These are phyloP conservation scores for Choanephora cucurbitarum DNA, from an alignment of 371 early-diverging fungal species.

Conservation along the genomic window DNA sequence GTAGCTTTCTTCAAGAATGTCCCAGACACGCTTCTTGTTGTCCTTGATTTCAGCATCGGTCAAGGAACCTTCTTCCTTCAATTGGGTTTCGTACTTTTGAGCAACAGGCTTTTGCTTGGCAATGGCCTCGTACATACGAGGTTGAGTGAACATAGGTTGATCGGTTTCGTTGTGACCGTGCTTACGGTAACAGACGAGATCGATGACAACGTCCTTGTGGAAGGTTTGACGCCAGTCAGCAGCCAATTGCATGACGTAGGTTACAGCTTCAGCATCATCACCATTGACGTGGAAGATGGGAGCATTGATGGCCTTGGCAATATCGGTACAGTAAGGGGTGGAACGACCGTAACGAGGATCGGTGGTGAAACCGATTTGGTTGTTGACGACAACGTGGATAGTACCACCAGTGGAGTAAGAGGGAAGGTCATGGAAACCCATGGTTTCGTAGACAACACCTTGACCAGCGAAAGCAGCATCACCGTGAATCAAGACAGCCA, in stretches of 20 bases:
- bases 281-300: conserved; percentile 98
- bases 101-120: conserved; percentile 80
- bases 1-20: conserved; percentile 89
- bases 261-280: conserved; percentile 96
- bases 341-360: conserved; percentile 94
- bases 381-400: conserved; percentile 97
- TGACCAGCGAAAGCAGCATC: conserved; percentile 98
- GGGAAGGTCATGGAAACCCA: conserved; percentile 94
- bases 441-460: conserved; percentile 96
- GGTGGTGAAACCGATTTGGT: conserved; percentile 98
- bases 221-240: conserved; percentile 95
- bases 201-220: conserved; percentile 95
- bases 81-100: conserved; percentile 81
- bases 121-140: conserved; percentile 94
- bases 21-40: conserved; percentile 91
- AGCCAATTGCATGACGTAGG: conserved; percentile 90
- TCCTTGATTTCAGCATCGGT: conserved; percentile 79
- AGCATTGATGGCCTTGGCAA: conserved; percentile 94
- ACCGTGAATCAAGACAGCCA: conserved; percentile 95
- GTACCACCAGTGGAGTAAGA: conserved; percentile 96
- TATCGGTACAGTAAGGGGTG: conserved; percentile 96
- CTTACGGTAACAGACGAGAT: conserved; percentile 95
- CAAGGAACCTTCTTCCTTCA: conserved; percentile 83
- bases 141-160: conserved; percentile 98
- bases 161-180: conserved; percentile 99